Conservation (phyloP, 495 filamentous ascomycete genomes). For the Aspergillus incahuasiensis region DNA sequence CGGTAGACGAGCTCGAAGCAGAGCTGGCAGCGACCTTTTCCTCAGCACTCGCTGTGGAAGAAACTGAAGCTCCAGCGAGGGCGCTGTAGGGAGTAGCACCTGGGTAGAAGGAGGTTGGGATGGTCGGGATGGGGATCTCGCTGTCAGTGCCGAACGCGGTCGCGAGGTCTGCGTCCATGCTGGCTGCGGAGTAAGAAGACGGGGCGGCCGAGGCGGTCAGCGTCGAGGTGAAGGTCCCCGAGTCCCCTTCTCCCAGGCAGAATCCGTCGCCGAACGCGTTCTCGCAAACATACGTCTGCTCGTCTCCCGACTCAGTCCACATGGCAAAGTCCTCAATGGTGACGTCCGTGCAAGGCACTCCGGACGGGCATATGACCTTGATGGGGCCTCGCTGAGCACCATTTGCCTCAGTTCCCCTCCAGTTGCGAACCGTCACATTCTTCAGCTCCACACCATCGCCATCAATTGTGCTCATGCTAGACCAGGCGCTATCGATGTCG, state of each 20-base stretch:
- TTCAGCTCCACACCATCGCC: slow-evolving; percentile 48
- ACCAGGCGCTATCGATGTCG: slow-evolving; percentile 55
- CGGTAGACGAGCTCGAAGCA: not conserved
- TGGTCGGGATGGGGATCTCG: slow-evolving; percentile 51
- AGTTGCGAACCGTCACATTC: slow-evolving; percentile 51
- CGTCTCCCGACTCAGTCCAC: slow-evolving; percentile 51
- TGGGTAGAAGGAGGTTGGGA: slow-evolving; percentile 52
- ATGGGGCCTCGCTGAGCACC: slow-evolving; percentile 48
- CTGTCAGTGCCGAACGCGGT: slow-evolving; percentile 35
- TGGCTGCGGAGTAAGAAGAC: slow-evolving; percentile 44
- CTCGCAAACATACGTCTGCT: slow-evolving; percentile 43
- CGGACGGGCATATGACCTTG: slow-evolving; percentile 41
- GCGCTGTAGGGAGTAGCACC: slow-evolving; percentile 37
- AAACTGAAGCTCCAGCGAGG: slow-evolving; percentile 9
- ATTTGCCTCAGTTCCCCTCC: slow-evolving; percentile 51
- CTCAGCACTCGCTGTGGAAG: not conserved
- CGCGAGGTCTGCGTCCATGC: slow-evolving; percentile 44
- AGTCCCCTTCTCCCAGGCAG: slow-evolving; percentile 32
- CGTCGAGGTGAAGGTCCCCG: slow-evolving; percentile 28
- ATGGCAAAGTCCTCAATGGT: slow-evolving; percentile 52
- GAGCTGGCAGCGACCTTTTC: not conserved
- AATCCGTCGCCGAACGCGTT: slow-evolving; percentile 48
- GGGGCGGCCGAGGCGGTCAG: slow-evolving; percentile 36
- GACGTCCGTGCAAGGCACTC: slow-evolving; percentile 49
- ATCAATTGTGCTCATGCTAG: slow-evolving; percentile 26